Evolutionary conservation across 2,329 filamentous ascomycete species (phyloP).

Genomic region (Atkinsonella texensis): DNA sequence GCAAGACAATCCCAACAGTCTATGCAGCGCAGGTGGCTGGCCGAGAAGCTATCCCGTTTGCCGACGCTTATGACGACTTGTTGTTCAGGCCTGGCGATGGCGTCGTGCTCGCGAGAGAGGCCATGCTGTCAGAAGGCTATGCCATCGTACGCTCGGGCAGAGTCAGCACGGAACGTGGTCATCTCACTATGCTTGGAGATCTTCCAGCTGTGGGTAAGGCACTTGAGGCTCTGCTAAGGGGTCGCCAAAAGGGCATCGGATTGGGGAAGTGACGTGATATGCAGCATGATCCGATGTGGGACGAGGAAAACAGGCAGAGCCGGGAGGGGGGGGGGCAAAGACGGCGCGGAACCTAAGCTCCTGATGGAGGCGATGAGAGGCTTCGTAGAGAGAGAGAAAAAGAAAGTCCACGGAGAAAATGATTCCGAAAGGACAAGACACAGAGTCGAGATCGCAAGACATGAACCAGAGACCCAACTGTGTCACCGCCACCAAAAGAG

Average conservation of each 20-base stretch:
- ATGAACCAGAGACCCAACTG: too few species aligned
- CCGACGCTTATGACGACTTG: slow-evolving; percentile 75
- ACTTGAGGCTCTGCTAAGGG: slow-evolving; percentile 54
- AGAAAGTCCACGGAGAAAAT: neutral
- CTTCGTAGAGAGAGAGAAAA: neutral
- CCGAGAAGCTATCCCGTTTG: slow-evolving; percentile 59
- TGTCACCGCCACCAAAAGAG: too few species aligned
- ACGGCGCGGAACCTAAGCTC: neutral
- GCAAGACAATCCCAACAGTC: slow-evolving; percentile 76
- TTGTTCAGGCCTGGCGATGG: slow-evolving; percentile 82
- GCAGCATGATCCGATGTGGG: neutral
- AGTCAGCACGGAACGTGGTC: slow-evolving; percentile 70
- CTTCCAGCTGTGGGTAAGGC: slow-evolving; percentile 68
- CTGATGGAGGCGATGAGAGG: too few species aligned
- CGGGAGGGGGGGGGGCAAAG: neutral
- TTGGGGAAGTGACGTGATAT: slow-evolving; percentile 26
- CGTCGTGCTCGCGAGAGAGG: slow-evolving; percentile 73
- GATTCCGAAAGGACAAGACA: neutral
- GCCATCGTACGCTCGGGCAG: slow-evolving; percentile 59
- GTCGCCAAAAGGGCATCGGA: slow-evolving; percentile 62
- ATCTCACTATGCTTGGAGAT: slow-evolving; percentile 80
- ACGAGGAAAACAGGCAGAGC: neutral
- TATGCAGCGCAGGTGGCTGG: slow-evolving; percentile 66
- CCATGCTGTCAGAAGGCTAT: slow-evolving; percentile 77
- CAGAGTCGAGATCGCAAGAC: too few species aligned